These are phyloP conservation scores for Helicostylum pulchrum DNA, from an alignment of 192 early-diverging fungal genomes.

Conservation along the genomic window DNA sequence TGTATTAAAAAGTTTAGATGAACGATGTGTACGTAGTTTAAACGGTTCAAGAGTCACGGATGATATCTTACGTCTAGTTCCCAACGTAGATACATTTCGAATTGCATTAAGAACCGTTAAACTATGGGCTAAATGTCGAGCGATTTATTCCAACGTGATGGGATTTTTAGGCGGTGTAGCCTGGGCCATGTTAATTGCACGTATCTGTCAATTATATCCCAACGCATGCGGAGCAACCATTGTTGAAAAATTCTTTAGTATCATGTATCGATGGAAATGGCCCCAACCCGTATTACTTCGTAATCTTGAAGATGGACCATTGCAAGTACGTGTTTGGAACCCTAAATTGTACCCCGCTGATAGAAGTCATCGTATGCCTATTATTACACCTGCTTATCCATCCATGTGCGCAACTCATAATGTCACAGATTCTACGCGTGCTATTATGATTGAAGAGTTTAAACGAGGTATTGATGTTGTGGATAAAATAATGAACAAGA, in stretches of 20 bases:
- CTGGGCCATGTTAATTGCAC: constrained; percentile 96
- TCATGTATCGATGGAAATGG: constrained; percentile 91
- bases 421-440: constrained; percentile 82
- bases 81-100: constrained; percentile 85
- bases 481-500: constrained; percentile 73
- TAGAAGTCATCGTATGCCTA: constrained; percentile 86
- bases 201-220: constrained; percentile 94
- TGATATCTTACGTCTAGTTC: constrained; percentile 91
- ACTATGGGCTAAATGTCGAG: constrained; percentile 91
- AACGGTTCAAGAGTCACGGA: constrained; percentile 98
- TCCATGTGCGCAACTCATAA: constrained; percentile 98
- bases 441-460: constrained; percentile 84
- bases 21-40: constrained; percentile 79
- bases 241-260: constrained; percentile 85
- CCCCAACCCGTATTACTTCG: constrained; percentile 90
- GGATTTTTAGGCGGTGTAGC: constrained; percentile 98
- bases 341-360: constrained; percentile 82
- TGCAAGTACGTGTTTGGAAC: constrained; percentile 93
- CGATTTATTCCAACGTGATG: constrained; percentile 94
- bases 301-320: constrained; percentile 80
- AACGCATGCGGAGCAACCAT: constrained; percentile 87
- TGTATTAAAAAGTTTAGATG: constrained; percentile 85
- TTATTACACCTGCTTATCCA: constrained; percentile 98
- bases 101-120: constrained; percentile 92
- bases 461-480: constrained; percentile 73